A percentile compares a stretch with the other conserved stretches of the same genome.
phyloP scores from a whole-genome alignment of 225 moss, liverwort and hornwort species.

The Thuidium tamariscinum region DNA sequence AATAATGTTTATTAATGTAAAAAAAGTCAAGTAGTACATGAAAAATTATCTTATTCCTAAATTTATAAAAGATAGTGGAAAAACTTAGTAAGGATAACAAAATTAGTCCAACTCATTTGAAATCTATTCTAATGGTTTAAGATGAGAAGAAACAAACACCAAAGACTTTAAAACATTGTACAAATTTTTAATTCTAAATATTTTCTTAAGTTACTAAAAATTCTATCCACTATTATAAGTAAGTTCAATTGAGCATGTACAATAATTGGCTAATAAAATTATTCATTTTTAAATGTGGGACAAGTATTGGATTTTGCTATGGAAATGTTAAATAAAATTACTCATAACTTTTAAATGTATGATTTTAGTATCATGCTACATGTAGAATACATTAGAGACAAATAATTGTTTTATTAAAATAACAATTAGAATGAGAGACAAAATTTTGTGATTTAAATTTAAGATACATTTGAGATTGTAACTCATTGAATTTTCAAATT shows the following conservation, averaged over 20 bases:
- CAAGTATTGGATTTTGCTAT: no score
- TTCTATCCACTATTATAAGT: background rate
- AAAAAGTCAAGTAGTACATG: background rate
- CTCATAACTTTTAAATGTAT: no score
- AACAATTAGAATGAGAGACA: no score
- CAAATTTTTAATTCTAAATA: no score
- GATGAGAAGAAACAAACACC: background rate
- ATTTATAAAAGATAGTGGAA: background rate
- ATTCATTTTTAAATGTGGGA: background rate
- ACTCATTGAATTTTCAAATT: no score
- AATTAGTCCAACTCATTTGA: background rate
- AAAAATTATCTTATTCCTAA: background rate
- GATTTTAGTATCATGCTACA: no score
- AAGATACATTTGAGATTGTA: no score
- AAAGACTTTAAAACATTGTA: background rate
- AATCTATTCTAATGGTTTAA: background rate
- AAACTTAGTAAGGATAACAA: background rate
- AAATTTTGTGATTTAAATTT: no score
- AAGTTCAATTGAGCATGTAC: background rate
- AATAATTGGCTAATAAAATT: background rate
- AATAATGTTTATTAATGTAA: background rate
- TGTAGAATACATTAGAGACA: no score
- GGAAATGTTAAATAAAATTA: no score
- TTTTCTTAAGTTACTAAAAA: background rate
- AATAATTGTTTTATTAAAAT: no score